These are phyloP conservation scores for Aegilops sharonensis DNA, from an alignment of 176 grass and related monocot genomes.

Conservation along the genomic window DNA sequence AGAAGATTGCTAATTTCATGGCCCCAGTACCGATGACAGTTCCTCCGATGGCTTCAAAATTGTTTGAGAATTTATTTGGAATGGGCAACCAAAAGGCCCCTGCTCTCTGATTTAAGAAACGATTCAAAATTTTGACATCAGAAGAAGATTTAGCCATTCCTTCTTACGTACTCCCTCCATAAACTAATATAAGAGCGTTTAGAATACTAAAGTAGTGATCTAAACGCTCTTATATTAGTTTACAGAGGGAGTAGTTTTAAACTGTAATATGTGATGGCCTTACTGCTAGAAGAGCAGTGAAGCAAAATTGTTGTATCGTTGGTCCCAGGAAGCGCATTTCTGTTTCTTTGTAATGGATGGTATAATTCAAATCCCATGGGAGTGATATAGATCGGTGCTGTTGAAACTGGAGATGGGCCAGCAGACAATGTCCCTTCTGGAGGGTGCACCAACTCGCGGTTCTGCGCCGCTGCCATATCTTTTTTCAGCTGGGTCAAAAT, in stretches of 20 bases:
- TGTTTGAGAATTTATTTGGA: constrained; percentile 74
- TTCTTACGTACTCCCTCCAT: not conserved
- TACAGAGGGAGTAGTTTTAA: not conserved
- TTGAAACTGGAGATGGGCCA: not conserved
- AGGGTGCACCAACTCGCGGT: constrained; percentile 66
- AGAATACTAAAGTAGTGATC: too few relatives aligned
- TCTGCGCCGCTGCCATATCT: constrained; percentile 57
- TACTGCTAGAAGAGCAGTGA: too few relatives aligned
- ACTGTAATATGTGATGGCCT: not conserved
- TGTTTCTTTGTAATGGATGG: too few relatives aligned
- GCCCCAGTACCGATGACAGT: constrained; percentile 27
- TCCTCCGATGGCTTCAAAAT: too few relatives aligned
- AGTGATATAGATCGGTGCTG: not conserved
- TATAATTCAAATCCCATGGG: not conserved
- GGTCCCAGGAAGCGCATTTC: too few relatives aligned
- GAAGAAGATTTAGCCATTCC: not conserved
- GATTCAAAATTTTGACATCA: not conserved
- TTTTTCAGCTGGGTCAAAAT: constrained; percentile 60
- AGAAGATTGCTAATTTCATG: constrained; percentile 93
- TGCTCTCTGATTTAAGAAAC: not conserved
- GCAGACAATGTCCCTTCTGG: constrained; percentile 49
- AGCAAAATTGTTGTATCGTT: too few relatives aligned
- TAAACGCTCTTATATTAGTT: too few relatives aligned
- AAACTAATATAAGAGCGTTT: too few relatives aligned
- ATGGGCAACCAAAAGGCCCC: constrained; percentile 26